Evolutionary conservation across 83 land plant species (phyloP), one percentile per base, ranked within the genome.

Genomic region (Picea engelmannii): DNA sequence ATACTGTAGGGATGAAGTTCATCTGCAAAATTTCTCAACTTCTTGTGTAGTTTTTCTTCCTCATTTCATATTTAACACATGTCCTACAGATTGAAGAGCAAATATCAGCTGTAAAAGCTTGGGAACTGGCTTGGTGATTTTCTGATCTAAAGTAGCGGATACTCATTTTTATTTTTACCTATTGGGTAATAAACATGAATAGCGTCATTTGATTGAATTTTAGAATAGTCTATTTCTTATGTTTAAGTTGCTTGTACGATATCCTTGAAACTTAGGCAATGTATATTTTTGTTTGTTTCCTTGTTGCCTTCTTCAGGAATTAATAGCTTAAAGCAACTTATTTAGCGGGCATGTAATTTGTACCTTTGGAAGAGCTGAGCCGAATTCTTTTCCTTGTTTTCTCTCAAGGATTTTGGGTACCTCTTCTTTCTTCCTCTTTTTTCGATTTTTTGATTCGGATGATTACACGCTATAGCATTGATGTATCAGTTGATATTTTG

Each of bases 371-470:
- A 69, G 74, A 69, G 74, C 74, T 7, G 49, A 69, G 74, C 74
- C 47, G 74, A 69, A 69, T 2, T 38, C 47, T 69, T 69, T 69
- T 69, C 47, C 74, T 35, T 69, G 74, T 69, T 35, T 69, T 69
- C 74, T 69, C 74, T 69, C 47, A 69, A 69, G 74, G 74, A 69
- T 69, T 38, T 18, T 69, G 74, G 74, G 74, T 69, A 69, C 74
- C 74, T 69, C 74, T 68, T 68, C 74, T 69, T 38, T 69, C 74
- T 38, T 35, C n/a, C 74, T 69, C 74, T 69, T 69, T 20, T 69
- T 69, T 38, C 21, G 42, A 16, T 17, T 69, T 17, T 8, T 13
- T 40, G 47, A 17, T 69, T 42, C 42, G 6, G 10, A 38, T 18
- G 73, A 17, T 68, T 68, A 68, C 15, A 6, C 9, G 18, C 42